Evolutionary conservation across 139 green algal species (phyloP), one percentile per base, ranked within the genome.

Genomic region (Chlamydomonas schloesseri): DNA sequence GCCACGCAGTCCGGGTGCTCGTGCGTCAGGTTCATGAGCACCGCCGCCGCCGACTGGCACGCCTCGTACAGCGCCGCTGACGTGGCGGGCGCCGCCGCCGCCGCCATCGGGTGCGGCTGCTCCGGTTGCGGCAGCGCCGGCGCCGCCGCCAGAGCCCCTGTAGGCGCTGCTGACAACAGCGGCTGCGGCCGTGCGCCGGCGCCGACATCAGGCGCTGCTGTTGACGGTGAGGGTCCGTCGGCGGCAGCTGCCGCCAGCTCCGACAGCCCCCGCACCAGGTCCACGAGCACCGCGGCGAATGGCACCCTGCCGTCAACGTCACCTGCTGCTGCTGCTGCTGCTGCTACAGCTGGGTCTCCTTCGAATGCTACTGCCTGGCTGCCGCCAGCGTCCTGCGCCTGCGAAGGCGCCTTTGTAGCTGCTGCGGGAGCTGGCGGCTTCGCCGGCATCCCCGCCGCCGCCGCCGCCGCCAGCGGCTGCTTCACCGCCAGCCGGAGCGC

Each of bases 21-120:
- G 79, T 97, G 93, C 2, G 90, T 96, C 26, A 95, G 73, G 85
- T 97, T 97, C 91, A 97, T 96, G 23, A 97, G 75, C 69, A 97
- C 88, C 15, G 91, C 90, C n/a, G 93, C 80, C 18, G 82, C 73
- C 24, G 73, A 83, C 31, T 90, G 90, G 34, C 94, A 83, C 68
- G 87, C 92, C 33, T 90, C 88, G 70, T 18, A 37, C 55, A 62
- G 42, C 42, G 42, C 42, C 55, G 55, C 55, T 24, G 55, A 28
- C 55, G 21, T 62, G 24, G 31, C 67, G 15, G n/a, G 24, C 33
- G 67, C 31, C 67, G 67, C 20, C 67, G 37, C 67, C 67, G n/a
- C 31, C 60, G 60, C 26, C 24, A 15, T 33, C 20, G n/a, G 13
- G 57, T 8, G 17, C 57, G 57, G 17, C 57, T 15, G 57, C 57